Evolutionary conservation across 495 filamentous ascomycete genomes (phyloP), one percentile per base, ranked within the genome.

Genomic region (Daldinia grandis): DNA sequence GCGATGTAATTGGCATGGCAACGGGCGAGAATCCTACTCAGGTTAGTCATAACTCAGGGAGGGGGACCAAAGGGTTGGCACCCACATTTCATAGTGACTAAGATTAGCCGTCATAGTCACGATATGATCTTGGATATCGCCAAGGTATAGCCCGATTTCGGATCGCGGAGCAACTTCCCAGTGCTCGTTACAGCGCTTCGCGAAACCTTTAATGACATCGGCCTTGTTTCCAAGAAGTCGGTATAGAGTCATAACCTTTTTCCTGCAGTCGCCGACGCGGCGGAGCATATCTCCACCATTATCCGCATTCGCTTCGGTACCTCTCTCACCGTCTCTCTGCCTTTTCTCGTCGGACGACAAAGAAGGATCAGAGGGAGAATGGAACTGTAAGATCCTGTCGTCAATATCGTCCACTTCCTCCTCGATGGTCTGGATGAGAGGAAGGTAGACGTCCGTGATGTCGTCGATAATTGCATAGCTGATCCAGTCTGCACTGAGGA

Each of bases 121-220:
- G 73, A 98, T 97, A 78, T 98, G 95, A 81, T 99, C 95, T 80
- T 98, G 95, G 72, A 99, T 98, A 83, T 98, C 95, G 58, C 95
- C 95, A 66, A 99, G 80, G 80, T 98, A 99, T 59, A 98, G 75
- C 6, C 95, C 95, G 79, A 99, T 98, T 79, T 99, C 95, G 33
- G 91, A 94, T 65, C 95, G 85, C 57, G 95, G 95, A 27, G 95
- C 96, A 47, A 99, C 91, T 74, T 97, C 92, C 93, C 95, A 99
- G 68, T 95, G 93, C 81, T 99, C 95, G 72, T 97, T 99, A 79
- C 95, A 99, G 19, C 95, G 85, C 81, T 99, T 99, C n/a, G 95
- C 95, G 69, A 99, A 98, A 1, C 95, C 94, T 82, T 98, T 98
- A 81, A 99, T 98, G 27, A 99, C 95, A 73, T 99, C 95, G 9